Percentiles rank a stretch among this genome's conserved stretches.
These are phyloP conservation scores for Saccharum hybrid DNA, from an alignment of 202 grass and related monocot genomes.

Conservation along the genomic window DNA sequence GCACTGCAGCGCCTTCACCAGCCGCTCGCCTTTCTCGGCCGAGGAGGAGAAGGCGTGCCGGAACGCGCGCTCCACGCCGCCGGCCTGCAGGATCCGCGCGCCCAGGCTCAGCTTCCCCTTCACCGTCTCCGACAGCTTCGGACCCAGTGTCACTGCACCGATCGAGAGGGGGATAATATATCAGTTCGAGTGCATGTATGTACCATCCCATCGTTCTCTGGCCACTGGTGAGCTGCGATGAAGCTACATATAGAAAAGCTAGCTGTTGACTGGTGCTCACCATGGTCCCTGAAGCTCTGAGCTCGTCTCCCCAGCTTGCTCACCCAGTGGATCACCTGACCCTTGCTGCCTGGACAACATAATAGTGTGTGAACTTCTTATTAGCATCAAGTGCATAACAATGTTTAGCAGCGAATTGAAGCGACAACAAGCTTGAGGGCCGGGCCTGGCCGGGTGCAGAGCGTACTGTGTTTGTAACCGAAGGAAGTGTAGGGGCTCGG, in stretches of 20 bases:
- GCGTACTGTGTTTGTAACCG: slow-evolving; percentile 59
- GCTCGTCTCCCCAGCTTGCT: slow-evolving; percentile 66
- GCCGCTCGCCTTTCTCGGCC: slow-evolving; percentile 68
- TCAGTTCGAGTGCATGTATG: slow-evolving; percentile 12
- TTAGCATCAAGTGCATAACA: slow-evolving; percentile 20
- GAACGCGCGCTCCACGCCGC: slow-evolving; percentile 71
- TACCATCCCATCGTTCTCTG: background rate
- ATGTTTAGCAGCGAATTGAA: background rate
- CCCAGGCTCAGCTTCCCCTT: slow-evolving; percentile 72
- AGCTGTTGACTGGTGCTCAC: slow-evolving; percentile 37
- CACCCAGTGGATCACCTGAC: slow-evolving; percentile 58
- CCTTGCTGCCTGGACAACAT: slow-evolving; percentile 44
- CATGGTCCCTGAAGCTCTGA: slow-evolving; percentile 70
- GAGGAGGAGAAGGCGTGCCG: slow-evolving; percentile 54
- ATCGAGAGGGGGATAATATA: background rate
- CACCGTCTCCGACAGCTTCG: slow-evolving; percentile 75
- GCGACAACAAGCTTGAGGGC: background rate
- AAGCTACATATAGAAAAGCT: background rate
- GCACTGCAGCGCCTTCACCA: slow-evolving; percentile 80
- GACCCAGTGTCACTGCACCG: slow-evolving; percentile 66
- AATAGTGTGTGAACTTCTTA: background rate
- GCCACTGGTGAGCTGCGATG: background rate
- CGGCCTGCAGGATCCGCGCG: slow-evolving; percentile 65
- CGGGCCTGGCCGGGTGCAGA: background rate
- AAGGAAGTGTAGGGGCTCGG: slow-evolving; percentile 62